Evolutionary conservation across 176 grass and related monocot genomes (phyloP), one percentile per base, ranked within the genome.

Genomic region (Juncus inflexus): DNA sequence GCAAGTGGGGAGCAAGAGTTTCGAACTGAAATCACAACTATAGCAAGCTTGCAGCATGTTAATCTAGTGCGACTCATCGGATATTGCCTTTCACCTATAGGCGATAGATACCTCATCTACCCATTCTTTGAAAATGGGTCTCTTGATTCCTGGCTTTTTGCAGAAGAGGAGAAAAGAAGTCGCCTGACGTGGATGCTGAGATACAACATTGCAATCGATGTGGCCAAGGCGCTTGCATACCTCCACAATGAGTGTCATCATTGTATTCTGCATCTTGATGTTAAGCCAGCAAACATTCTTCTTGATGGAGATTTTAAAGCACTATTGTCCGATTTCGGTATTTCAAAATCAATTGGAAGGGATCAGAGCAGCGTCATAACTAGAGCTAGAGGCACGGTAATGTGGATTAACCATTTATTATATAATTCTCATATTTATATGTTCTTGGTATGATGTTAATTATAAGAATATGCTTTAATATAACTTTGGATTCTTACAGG

Each of bases 221-320:
- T 83, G 1, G 74, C 83, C 8, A 78, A 79, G 74, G 83, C 68
- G 45, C 79, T 90, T 12, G 73, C 83, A 60, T 90, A 90, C 79
- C 76, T 83, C 52, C 83, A 90, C 76, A 62, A 83, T 63, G 83
- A 80, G 52, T 90, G 79, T 68, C 68, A 41, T 19, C 55, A 41
- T 0, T 79, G 63, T 28, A 63, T 86, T 60, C 79, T 90, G 7
- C 83, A 86, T 80, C 79, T 90, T n/a, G 83, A 86, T 65, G 67
- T 90, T 52, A 90, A 86, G 72, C 87, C 87, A 37, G 80, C 74
- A 11, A 90, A 86, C 79, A 90, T 86, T 51, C 79, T 90, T 16
- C 79, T 90, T 55, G 83, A 90, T 73, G 79, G 54, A 7, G 12
- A 43, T 7, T 69, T 90, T 62, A 73, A 62, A 3, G 83, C 79